Percentiles rank a stretch among this genome's conserved stretches.
Conservation (phyloP, 352 stramenopile genomes). For the Peronospora belbahrii region DNA sequence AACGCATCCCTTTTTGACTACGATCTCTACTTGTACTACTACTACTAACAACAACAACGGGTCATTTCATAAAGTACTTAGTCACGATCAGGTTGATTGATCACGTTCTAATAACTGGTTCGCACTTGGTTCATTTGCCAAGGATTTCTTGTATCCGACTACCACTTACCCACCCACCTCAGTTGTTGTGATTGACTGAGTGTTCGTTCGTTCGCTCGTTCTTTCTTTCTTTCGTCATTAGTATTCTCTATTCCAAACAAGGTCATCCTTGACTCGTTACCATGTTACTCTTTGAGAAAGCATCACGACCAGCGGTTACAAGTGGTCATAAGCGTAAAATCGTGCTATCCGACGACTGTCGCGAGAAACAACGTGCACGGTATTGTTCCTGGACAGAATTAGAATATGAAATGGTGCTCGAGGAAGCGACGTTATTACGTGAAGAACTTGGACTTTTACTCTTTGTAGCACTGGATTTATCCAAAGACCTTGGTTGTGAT, state of each 20-base stretch:
- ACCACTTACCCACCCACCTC: too few species aligned
- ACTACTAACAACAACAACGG: too few species aligned
- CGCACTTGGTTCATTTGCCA: too few species aligned
- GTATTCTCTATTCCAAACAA: too few species aligned
- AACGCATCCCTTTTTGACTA: slow-evolving; percentile 1
- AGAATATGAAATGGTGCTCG: slow-evolving; percentile 67
- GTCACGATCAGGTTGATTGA: too few species aligned
- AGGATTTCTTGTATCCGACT: too few species aligned
- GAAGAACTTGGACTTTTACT: slow-evolving; percentile 68
- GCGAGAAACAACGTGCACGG: slow-evolving; percentile 46
- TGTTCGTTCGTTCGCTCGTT: too few species aligned
- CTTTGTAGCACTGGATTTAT: slow-evolving; percentile 48
- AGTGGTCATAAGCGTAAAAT: slow-evolving; percentile 46
- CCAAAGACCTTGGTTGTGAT: slow-evolving; percentile 41
- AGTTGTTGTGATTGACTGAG: too few species aligned
- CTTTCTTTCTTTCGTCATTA: too few species aligned
- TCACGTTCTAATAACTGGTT: too few species aligned
- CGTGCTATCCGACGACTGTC: slow-evolving; percentile 25
- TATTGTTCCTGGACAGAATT: slow-evolving; percentile 47
- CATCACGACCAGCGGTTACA: background rate
- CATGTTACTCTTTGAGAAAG: slow-evolving; percentile 36
- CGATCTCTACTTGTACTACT: too few species aligned
- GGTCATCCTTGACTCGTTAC: slow-evolving; percentile 1
- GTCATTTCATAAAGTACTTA: slow-evolving; percentile 31
- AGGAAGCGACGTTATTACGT: slow-evolving; percentile 54